These are phyloP conservation scores for Lentinula aciculospora DNA, from an alignment of 768 basidiomycete genomes.

Conservation along the genomic window DNA sequence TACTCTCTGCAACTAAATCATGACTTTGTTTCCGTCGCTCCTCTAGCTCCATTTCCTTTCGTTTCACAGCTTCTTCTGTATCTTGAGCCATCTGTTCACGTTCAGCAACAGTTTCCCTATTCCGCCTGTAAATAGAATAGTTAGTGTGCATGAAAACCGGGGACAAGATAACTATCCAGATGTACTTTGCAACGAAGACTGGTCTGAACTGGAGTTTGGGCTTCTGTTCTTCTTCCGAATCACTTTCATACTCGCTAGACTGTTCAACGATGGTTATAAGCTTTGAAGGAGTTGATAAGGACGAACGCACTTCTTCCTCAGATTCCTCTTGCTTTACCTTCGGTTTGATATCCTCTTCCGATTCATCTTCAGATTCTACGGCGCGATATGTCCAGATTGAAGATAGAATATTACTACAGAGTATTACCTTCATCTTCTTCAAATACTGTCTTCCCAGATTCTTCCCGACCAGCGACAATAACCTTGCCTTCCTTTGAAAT, in stretches of 20 bases:
- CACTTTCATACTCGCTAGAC: conserved; percentile 86
- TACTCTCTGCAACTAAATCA: conserved; percentile 91
- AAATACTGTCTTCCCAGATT: conserved; percentile 67
- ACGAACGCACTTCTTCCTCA: conserved; percentile 40
- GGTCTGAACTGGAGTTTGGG: conserved; percentile 81
- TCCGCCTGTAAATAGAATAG: conserved; percentile 45
- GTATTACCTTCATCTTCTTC: conserved; percentile 37
- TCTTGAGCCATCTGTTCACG: conserved; percentile 63
- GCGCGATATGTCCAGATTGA: conserved; percentile 12
- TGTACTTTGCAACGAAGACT: conserved; percentile 90
- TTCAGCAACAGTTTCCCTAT: conserved; percentile 67
- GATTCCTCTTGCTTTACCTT: conserved; percentile 21
- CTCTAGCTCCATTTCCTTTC: conserved; percentile 71
- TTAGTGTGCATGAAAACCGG: background rate
- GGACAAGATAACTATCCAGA: background rate
- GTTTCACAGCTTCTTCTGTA: conserved; percentile 66
- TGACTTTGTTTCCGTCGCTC: conserved; percentile 86
- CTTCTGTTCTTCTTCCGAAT: conserved; percentile 70
- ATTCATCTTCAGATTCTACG: conserved; percentile 29
- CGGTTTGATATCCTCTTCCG: conserved; percentile 46
- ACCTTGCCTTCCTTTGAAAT: conserved; percentile 79
- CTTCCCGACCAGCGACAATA: conserved; percentile 71
- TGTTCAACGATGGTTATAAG: conserved; percentile 22
- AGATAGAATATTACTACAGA: conserved; percentile 11
- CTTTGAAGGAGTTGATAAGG: background rate